Conservation (phyloP, 2,329 filamentous ascomycete species). For the Fusarium euwallaceae region DNA sequence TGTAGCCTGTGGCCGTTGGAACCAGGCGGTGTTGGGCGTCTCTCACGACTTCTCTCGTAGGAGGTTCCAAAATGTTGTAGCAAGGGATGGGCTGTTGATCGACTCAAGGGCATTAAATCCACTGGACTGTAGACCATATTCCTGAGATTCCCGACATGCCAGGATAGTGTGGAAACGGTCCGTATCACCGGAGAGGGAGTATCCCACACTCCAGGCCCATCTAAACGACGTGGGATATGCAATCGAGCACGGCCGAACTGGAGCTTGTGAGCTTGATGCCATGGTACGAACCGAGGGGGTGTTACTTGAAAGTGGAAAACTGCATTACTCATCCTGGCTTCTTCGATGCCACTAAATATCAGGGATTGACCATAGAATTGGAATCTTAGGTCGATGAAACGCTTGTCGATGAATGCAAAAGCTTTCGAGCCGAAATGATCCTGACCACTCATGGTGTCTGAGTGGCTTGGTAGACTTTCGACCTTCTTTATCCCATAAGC, state of each 20-base stretch:
- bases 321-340: background rate
- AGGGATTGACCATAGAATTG: too few species aligned
- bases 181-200: background rate
- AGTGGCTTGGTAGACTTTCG: background rate
- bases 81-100: background rate
- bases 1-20: background rate
- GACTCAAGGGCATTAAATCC: background rate
- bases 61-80: background rate
- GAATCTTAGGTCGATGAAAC: background rate
- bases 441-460: background rate
- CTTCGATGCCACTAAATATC: background rate
- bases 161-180: background rate
- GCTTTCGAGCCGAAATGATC: too few species aligned
- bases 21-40: background rate
- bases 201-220: background rate
- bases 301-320: background rate
- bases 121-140: background rate
- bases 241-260: background rate
- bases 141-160: too few species aligned
- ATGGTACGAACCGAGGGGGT: background rate
- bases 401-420: background rate
- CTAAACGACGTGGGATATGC: background rate
- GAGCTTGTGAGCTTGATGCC: background rate
- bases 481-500: background rate
- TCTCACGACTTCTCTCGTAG: background rate